Evolutionary conservation across 2,329 filamentous ascomycete species (phyloP).

Genomic region (Leptographium wingfieldii): DNA sequence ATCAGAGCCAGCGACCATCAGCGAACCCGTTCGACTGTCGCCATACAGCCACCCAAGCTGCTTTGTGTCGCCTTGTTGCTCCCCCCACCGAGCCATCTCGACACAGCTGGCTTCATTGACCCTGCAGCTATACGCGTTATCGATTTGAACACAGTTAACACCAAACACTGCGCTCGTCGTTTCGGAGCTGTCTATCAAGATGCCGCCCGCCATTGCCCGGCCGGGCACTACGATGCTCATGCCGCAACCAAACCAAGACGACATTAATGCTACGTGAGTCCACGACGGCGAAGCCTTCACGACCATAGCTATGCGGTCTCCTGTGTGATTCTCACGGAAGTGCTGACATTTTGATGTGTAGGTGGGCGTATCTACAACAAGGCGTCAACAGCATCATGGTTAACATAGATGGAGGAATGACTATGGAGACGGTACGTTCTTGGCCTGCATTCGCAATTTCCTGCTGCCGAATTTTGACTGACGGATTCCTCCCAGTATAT

Average conservation of each 20-base stretch:
- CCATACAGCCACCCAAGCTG: not conserved
- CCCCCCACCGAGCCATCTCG: not conserved
- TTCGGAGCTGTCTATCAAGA: not conserved
- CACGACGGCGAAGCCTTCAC: not conserved
- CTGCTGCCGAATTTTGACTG: not conserved
- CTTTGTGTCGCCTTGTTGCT: not conserved
- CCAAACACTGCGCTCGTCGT: not conserved
- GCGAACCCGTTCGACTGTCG: not conserved
- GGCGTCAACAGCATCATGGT: slow-evolving; percentile 91
- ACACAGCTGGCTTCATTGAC: not conserved
- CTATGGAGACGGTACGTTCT: slow-evolving; percentile 65
- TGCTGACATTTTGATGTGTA: slow-evolving; percentile 21
- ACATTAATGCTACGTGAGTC: slow-evolving; percentile 14
- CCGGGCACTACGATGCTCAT: slow-evolving; percentile 3
- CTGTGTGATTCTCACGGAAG: not conserved
- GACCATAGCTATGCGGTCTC: not conserved
- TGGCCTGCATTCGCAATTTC: not conserved
- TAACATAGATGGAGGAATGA: slow-evolving; percentile 81
- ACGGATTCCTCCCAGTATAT: slow-evolving; percentile 55
- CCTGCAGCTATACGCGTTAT: not conserved
- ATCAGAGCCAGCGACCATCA: not conserved
- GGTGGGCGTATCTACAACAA: slow-evolving; percentile 80
- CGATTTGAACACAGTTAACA: not conserved
- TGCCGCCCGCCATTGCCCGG: slow-evolving; percentile 7
- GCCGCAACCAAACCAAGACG: slow-evolving; percentile 11